Evolutionary conservation across 139 green algal genomes (phyloP), one percentile per base, ranked within the genome.

Genomic region (Desmodesmus armatus): DNA sequence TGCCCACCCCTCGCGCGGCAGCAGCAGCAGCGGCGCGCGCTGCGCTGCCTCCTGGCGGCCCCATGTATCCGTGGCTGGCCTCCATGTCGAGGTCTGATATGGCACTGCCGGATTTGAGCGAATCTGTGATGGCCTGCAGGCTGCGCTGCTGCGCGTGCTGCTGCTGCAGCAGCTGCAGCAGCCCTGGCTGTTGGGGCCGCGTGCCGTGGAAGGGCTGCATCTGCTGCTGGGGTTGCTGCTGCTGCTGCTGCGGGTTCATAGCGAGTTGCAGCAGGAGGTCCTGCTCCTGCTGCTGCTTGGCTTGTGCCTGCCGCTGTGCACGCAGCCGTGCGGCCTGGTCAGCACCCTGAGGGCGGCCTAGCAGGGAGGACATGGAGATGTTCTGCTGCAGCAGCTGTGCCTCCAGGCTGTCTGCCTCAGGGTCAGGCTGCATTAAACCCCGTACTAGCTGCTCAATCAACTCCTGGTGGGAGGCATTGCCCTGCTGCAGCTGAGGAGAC

Each of bases 161-260:
- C 29, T 75, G 47, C 44, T 66, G 29, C 43, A 66, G 43, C 73
- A 41, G 41, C 43, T 80, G 73, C 43, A 47, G 67, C 7, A 37
- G 67, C 67, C 44, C 27, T 9, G 1, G 67, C 21, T 25, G 29
- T 49, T 47, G 19, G 17, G n/a, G 67, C 0, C 23, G 67, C 67
- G 31, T 55, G 37, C 69, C 40, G 71, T 78, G 35, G 35, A 39
- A 23, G n/a, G 7, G n/a, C n/a, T n/a, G 35, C 71, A 63, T 5
- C 71, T 78, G 71, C 71, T 78, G 35, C 39, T 63, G 5, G 17
- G 9, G 11, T 23, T 21, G 9, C 43, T 78, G 71, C 71, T 78
- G 35, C 71, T 78, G 71, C 71, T 78, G 71, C 71, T 78, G 71
- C 37, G n/a, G 71, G 7, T 62, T 35, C 35, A 60, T 9, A 55